These are phyloP conservation scores for Populus ilicifolia DNA, from an alignment of 345 rosid genomes.

Conservation along the genomic window DNA sequence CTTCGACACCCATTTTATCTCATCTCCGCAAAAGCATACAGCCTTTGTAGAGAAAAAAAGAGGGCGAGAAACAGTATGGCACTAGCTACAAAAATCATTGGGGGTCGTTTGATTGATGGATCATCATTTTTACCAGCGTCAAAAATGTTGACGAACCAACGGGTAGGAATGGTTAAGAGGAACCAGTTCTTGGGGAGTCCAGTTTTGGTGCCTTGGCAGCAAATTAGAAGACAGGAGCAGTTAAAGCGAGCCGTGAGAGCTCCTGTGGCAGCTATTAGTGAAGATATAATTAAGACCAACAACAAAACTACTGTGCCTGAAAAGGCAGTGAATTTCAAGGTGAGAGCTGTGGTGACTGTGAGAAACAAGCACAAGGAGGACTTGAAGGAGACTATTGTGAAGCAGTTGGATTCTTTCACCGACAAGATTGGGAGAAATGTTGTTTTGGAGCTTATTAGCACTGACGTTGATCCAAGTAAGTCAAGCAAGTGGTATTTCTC, in stretches of 20 bases:
- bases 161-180: background rate
- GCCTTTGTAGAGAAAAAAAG: background rate
- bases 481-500: background rate
- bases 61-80: slow-evolving; percentile 38
- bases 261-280: slow-evolving; percentile 52
- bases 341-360: slow-evolving; percentile 69
- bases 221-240: background rate
- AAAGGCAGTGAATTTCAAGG: slow-evolving; percentile 56
- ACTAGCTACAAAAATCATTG: slow-evolving; percentile 60
- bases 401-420: slow-evolving; percentile 64
- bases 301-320: slow-evolving; percentile 12
- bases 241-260: background rate
- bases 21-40: background rate
- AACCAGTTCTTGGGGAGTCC: slow-evolving; percentile 11
- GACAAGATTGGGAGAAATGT: slow-evolving; percentile 82
- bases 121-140: slow-evolving; percentile 13
- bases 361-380: slow-evolving; percentile 82
- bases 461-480: slow-evolving; percentile 84
- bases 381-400: slow-evolving; percentile 63
- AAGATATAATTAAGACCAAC: slow-evolving; percentile 54
- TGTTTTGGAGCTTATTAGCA: slow-evolving; percentile 77
- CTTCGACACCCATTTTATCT: background rate
- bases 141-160: background rate
- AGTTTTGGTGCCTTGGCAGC: slow-evolving; percentile 1
- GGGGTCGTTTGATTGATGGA: slow-evolving; percentile 19